These are phyloP conservation scores for Leccinum pellstonianum DNA, from an alignment of 768 basidiomycete genomes.

Conservation along the genomic window DNA sequence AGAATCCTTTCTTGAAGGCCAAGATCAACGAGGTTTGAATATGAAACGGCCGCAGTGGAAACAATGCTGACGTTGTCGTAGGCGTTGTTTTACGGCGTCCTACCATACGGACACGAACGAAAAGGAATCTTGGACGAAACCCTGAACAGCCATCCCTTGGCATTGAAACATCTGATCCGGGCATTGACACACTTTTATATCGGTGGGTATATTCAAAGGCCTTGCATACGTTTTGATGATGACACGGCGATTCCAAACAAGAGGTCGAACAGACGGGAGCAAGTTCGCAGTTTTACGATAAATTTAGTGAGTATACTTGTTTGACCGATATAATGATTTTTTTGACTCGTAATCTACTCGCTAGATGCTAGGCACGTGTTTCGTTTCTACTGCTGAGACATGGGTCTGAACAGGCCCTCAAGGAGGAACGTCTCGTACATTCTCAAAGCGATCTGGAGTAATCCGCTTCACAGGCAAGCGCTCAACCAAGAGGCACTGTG, in stretches of 20 bases:
- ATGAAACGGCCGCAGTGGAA: neutral
- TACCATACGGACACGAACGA: constrained; percentile 62
- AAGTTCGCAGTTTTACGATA: constrained; percentile 98
- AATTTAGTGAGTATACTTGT: constrained; percentile 71
- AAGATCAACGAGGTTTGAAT: constrained; percentile 85
- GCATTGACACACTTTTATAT: constrained; percentile 94
- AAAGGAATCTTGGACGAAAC: constrained; percentile 76
- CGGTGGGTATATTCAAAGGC: constrained; percentile 46
- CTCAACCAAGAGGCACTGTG: constrained; percentile 79
- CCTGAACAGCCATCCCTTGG: constrained; percentile 83
- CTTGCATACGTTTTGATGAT: neutral
- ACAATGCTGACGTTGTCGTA: constrained; percentile 28
- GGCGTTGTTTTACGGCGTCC: constrained; percentile 73
- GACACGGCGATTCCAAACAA: constrained; percentile 30
- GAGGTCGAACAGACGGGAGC: constrained; percentile 98
- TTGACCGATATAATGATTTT: constrained; percentile 10
- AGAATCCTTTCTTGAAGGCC: constrained; percentile 96
- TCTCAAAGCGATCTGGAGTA: constrained; percentile 89
- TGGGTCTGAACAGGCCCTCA: constrained; percentile 21
- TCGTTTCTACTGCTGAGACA: neutral
- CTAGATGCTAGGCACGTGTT: constrained; percentile 54
- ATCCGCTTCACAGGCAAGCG: constrained; percentile 83
- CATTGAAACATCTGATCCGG: constrained; percentile 85
- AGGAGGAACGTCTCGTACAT: constrained; percentile 87
- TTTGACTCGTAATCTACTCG: constrained; percentile 1